Percentiles rank a stretch among this genome's conserved stretches.
phyloP scores from a whole-genome alignment of 106 monocot species.

The Vanilla planifolia region DNA sequence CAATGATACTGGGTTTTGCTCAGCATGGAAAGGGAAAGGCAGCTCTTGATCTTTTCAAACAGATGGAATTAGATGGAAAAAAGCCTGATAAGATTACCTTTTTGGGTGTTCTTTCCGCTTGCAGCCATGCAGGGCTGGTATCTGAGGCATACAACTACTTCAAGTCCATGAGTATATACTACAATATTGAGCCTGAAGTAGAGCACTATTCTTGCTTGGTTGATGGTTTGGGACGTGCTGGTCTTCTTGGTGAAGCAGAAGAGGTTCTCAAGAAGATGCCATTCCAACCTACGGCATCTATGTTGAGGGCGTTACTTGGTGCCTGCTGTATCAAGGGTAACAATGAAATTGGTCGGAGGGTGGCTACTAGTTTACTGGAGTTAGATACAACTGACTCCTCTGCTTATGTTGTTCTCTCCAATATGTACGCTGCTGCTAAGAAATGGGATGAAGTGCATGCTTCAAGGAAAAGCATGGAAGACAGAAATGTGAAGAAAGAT shows the following conservation, averaged over 20 bases:
- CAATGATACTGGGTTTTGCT: conserved; percentile 54
- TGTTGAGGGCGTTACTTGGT: conserved; percentile 54
- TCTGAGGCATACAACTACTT: conserved; percentile 54
- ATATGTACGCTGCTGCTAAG: conserved; percentile 46
- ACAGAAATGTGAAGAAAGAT: conserved; percentile 57
- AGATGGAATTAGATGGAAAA: conserved; percentile 30
- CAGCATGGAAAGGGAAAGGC: conserved; percentile 54
- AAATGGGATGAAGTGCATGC: conserved; percentile 39
- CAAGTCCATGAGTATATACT: conserved; percentile 41
- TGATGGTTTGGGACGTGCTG: conserved; percentile 60
- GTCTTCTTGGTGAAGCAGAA: conserved; percentile 47
- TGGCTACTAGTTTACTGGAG: conserved; percentile 34
- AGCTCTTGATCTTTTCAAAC: conserved; percentile 40
- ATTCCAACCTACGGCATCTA: conserved; percentile 44
- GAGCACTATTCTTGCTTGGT: conserved; percentile 78
- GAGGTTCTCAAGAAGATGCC: conserved; percentile 63
- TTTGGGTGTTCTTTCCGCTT: conserved; percentile 62
- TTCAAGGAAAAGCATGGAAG: conserved; percentile 52
- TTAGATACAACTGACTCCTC: conserved; percentile 61
- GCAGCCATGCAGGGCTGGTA: conserved; percentile 71
- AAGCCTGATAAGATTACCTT: conserved; percentile 69
- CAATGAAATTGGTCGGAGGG: conserved; percentile 35
- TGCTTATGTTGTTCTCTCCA: conserved; percentile 75
- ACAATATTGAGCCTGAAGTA: conserved; percentile 43
- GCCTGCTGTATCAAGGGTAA: conserved; percentile 54